phyloP scores from a whole-genome alignment of 805 yeast species.

The Tetrapisispora taiwanensis region DNA sequence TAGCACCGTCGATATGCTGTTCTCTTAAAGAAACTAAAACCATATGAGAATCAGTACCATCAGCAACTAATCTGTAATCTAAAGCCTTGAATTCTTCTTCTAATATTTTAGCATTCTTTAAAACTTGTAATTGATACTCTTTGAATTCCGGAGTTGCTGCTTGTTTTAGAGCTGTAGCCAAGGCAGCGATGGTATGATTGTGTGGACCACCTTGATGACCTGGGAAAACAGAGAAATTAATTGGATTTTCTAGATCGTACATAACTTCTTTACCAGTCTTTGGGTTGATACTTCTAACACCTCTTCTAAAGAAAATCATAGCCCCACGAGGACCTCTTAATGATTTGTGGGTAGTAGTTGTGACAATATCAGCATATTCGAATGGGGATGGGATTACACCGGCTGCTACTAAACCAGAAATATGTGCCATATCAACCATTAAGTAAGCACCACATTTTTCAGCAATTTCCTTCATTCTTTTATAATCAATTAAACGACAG shows the following conservation, averaged over 20 bases:
- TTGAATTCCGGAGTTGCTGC: conserved; percentile 83
- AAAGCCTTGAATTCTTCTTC: conserved; percentile 61
- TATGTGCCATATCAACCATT: conserved; percentile 97
- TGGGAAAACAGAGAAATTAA: conserved; percentile 98
- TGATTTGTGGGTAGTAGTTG: conserved; percentile 98
- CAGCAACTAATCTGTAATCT: conserved; percentile 78
- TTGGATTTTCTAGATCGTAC: conserved; percentile 88
- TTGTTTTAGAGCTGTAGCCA: conserved; percentile 94
- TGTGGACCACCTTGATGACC: conserved; percentile 99
- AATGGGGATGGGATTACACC: conserved; percentile 94
- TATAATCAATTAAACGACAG: conserved; percentile 92
- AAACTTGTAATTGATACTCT: conserved; percentile 80
- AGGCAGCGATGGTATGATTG: conserved; percentile 95
- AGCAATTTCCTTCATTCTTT: conserved; percentile 92
- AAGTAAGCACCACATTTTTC: conserved; percentile 96
- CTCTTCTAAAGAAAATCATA: conserved; percentile 97
- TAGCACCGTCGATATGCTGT: conserved; percentile 91
- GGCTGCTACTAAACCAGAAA: conserved; percentile 91
- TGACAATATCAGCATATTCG: conserved; percentile 93
- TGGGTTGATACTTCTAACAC: conserved; percentile 74
- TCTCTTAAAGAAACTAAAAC: conserved; percentile 82
- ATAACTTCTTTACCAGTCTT: conserved; percentile 86
- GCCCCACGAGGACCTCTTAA: conserved; percentile 99
- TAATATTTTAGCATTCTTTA: conserved; percentile 77
- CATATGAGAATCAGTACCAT: conserved; percentile 97